phyloP scores from a whole-genome alignment of 352 stramenopile species.

The Phytopythium vexans region DNA sequence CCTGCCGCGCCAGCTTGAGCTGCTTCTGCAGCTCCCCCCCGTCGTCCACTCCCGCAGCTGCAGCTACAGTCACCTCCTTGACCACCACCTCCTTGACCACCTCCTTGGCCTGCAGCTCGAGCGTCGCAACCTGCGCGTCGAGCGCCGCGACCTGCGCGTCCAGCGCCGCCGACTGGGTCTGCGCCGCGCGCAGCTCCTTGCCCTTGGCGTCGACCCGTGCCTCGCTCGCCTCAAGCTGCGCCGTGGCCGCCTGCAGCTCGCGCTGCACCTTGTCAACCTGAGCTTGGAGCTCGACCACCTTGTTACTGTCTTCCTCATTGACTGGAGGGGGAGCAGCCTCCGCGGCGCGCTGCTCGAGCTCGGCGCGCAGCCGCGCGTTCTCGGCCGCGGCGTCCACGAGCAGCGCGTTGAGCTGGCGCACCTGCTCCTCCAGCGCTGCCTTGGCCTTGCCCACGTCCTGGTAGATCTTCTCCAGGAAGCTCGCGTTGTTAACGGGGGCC shows the following conservation, averaged over 20 bases:
- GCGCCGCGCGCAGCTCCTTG: slow-evolving; percentile 8
- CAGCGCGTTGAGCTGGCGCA: slow-evolving; percentile 51
- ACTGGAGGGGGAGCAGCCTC: background rate
- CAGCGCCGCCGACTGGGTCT: slow-evolving; percentile 20
- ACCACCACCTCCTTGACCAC: slow-evolving; percentile 5
- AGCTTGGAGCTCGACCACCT: slow-evolving; percentile 1
- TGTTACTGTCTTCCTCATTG: slow-evolving; percentile 6
- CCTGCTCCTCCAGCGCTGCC: slow-evolving; percentile 61
- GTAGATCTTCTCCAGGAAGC: slow-evolving; percentile 82
- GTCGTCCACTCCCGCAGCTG: slow-evolving; percentile 29
- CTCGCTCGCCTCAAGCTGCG: slow-evolving; percentile 23
- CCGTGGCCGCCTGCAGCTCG: slow-evolving; percentile 13
- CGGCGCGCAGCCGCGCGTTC: slow-evolving; percentile 37
- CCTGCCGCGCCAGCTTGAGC: slow-evolving; percentile 71
- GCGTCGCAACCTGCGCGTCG: slow-evolving; percentile 20
- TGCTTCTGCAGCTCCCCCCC: slow-evolving; percentile 66
- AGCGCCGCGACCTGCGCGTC: slow-evolving; percentile 27
- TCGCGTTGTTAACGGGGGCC: slow-evolving; percentile 10
- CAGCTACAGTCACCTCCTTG: slow-evolving; percentile 1
- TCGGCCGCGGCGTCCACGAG: slow-evolving; percentile 43
- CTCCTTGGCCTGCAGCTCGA: slow-evolving; percentile 45
- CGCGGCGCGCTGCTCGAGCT: slow-evolving; percentile 19
- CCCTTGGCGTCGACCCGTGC: slow-evolving; percentile 10
- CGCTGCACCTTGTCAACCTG: slow-evolving; percentile 23
- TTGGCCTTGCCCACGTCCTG: slow-evolving; percentile 80